Conservation (phyloP, 2,329 filamentous ascomycete species). For the Aspergillus hiratsukae region DNA sequence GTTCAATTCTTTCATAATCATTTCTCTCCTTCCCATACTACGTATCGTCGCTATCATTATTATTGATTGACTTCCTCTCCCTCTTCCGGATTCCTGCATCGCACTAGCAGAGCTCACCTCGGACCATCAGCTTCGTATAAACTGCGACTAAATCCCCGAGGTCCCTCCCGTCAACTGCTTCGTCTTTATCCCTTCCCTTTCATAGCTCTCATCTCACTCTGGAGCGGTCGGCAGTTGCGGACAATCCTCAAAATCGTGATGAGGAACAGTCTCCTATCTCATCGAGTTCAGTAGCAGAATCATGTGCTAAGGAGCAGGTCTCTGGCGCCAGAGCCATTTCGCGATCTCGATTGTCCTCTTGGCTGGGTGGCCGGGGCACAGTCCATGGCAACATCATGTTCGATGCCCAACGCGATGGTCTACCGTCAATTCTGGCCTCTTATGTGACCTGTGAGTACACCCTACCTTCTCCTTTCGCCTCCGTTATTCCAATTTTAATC, state of each 20-base stretch:
- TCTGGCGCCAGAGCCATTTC: slow-evolving; percentile 32
- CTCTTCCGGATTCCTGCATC: not conserved
- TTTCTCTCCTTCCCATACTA: not conserved
- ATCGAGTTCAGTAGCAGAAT: slow-evolving; percentile 21
- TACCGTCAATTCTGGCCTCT: slow-evolving; percentile 29
- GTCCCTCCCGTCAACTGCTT: not conserved
- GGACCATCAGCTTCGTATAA: not conserved
- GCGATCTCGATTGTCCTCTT: slow-evolving; percentile 30
- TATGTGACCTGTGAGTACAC: slow-evolving; percentile 33
- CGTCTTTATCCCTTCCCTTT: slow-evolving; percentile 1
- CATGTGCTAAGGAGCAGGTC: slow-evolving; percentile 38
- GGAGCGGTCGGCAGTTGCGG: slow-evolving; percentile 15
- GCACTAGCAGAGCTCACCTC: not conserved
- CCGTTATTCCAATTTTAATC: not conserved
- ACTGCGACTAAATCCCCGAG: not conserved
- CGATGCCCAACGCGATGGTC: slow-evolving; percentile 35
- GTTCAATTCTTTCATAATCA: not conserved
- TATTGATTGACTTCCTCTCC: not conserved
- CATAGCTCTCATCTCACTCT: slow-evolving; percentile 10
- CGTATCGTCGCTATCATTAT: not conserved
- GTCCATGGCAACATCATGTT: slow-evolving; percentile 41
- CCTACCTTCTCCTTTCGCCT: slow-evolving; percentile 5
- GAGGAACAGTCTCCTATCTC: slow-evolving; percentile 17
- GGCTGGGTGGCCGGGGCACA: slow-evolving; percentile 28
- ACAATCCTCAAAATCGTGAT: slow-evolving; percentile 8